Base-by-base conservation (phyloP, 768 basidiomycete genomes). In the Hericium coralloides region DNA sequence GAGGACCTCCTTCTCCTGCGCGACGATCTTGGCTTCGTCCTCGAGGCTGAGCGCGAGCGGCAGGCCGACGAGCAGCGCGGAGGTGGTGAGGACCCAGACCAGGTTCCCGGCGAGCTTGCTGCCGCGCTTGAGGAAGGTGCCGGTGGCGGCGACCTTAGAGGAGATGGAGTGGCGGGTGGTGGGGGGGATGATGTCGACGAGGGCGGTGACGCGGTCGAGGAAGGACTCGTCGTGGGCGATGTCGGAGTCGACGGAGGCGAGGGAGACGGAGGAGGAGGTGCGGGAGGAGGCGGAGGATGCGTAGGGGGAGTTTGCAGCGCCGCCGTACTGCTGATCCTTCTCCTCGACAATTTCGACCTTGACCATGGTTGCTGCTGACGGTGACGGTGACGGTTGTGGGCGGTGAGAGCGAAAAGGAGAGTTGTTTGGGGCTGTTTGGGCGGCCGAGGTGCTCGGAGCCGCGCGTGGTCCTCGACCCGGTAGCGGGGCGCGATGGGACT, bases 101-200 rank as follows among this genome's bases (percentile, higher is more conserved):
- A 93, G 73, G 69, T 89, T 94, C 14, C 97, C 95, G 37, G 84
- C 80, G 52, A 89, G 64, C 73, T 84, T 89, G 50, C 83, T 78
- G 7, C 82, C 76, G 58, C 79, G 81, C 67, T 83, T 87, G 36
- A 91, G 54, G 69, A 86, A 81, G 2, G 79, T 73, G 4, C 83
- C 77, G 0, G 90, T 81, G 50, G 77, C 78, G 25, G 79, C 73
- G 56, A 89, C 65, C 53, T 79, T 80, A 22, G 83, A 75, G 52
- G 80, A 71, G 61, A 98, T 82, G 66, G 74, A 74, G 64, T 89
- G 86, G 59, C 97, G 85, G 39, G 95, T 95, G 9, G 87, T 74
- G 22, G 97, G 97, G 7, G 95, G 88, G 4, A 99, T 84, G 67
- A 99, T 98, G 78, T 99, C 95, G 64, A 89, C 88, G 70, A 99